Evolutionary conservation across 768 basidiomycete genomes (phyloP).

Genomic region (Leccinum disarticulatum): DNA sequence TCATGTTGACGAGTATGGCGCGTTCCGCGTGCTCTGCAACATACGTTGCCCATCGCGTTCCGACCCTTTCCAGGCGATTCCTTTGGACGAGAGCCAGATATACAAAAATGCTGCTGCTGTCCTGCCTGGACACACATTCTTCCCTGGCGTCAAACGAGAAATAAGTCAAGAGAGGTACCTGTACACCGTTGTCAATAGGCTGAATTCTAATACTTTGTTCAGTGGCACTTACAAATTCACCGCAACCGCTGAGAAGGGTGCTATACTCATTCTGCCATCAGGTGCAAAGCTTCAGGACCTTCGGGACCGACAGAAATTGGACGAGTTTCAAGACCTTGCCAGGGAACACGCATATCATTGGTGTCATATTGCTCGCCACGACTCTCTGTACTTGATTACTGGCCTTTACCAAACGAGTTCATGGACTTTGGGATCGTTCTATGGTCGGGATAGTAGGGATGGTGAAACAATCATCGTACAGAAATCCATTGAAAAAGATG

Average conservation of each 20-base stretch:
- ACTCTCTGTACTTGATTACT: slow-evolving; percentile 6
- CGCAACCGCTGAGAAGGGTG: background rate
- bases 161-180: too few relatives aligned
- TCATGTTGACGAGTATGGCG: too few relatives aligned
- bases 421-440: slow-evolving; percentile 3
- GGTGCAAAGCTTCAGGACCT: background rate
- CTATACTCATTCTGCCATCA: slow-evolving; percentile 6
- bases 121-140: too few relatives aligned
- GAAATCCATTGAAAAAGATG: background rate
- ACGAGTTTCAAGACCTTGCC: background rate
- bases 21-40: too few relatives aligned
- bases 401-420: too few relatives aligned
- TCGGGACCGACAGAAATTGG: background rate
- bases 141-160: too few relatives aligned
- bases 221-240: background rate
- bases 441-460: background rate
- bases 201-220: too few relatives aligned
- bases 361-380: background rate
- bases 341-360: background rate
- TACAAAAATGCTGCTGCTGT: too few relatives aligned
- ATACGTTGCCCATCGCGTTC: slow-evolving; percentile 26
- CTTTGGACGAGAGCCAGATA: too few relatives aligned
- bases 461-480: background rate
- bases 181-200: too few relatives aligned
- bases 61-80: too few relatives aligned